These are phyloP conservation scores for Datura wrightii DNA, from an alignment of 257 asterid species.

Conservation along the genomic window DNA sequence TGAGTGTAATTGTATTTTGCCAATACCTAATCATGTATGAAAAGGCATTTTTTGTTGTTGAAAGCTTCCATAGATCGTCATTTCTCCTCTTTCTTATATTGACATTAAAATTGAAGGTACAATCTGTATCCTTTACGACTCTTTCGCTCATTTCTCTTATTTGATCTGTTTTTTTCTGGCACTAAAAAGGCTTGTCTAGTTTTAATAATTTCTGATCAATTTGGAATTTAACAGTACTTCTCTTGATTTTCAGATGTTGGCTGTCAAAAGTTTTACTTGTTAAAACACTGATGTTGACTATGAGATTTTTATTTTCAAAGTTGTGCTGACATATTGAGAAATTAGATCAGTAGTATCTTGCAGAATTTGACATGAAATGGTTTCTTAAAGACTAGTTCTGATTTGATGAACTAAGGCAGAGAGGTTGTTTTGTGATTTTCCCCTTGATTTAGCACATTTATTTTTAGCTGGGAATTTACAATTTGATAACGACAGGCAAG, in stretches of 20 bases:
- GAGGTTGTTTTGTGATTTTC: not conserved
- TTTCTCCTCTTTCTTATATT: not conserved
- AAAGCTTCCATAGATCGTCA: not conserved
- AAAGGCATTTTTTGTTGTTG: not conserved
- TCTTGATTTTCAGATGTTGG: not conserved
- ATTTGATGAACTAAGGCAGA: constrained; percentile 18
- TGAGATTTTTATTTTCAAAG: not conserved
- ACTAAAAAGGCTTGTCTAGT: not conserved
- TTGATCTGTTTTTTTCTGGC: constrained; percentile 15
- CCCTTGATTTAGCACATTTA: not conserved
- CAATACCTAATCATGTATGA: constrained; percentile 29
- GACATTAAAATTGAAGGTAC: not conserved
- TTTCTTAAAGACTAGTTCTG: not conserved
- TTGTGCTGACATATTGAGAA: not conserved
- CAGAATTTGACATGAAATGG: not conserved
- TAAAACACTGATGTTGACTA: not conserved
- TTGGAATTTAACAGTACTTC: not conserved
- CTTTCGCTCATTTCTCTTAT: constrained; percentile 11
- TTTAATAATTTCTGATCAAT: not conserved
- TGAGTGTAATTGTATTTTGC: constrained; percentile 11
- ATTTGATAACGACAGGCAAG: not conserved
- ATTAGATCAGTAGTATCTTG: not conserved
- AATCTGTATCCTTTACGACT: constrained; percentile 4
- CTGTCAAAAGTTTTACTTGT: not conserved
- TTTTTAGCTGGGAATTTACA: constrained; percentile 8